Conservation (phyloP, 768 basidiomycete genomes). For the Plicaturopsis crispa region DNA sequence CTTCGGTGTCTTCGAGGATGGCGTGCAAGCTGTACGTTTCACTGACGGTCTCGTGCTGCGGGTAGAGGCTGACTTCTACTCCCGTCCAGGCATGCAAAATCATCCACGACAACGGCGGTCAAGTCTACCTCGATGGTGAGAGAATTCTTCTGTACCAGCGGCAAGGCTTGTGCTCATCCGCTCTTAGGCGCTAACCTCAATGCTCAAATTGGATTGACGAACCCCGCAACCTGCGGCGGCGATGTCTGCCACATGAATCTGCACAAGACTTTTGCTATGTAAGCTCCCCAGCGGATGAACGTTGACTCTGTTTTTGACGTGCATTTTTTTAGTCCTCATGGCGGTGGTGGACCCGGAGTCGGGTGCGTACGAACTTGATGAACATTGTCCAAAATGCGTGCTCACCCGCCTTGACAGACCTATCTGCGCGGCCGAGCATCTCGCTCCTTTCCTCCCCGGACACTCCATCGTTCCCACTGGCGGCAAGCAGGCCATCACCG, state of each 20-base stretch:
- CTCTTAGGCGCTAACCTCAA: conserved; percentile 81
- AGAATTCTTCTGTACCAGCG: not conserved
- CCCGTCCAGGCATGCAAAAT: conserved; percentile 72
- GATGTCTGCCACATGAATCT: conserved; percentile 98
- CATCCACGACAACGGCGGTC: conserved; percentile 91
- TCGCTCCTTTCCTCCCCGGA: conserved; percentile 89
- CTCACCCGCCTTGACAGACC: conserved; percentile 42
- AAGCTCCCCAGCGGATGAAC: conserved; percentile 22
- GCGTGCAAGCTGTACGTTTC: conserved; percentile 59
- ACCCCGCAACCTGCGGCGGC: conserved; percentile 90
- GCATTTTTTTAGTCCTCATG: conserved; percentile 72
- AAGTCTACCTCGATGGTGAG: conserved; percentile 91
- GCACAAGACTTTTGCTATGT: conserved; percentile 98
- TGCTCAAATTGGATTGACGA: conserved; percentile 88
- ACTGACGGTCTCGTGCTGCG: not conserved
- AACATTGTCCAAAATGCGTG: too few relatives aligned
- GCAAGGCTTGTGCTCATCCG: not conserved
- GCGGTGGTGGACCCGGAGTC: conserved; percentile 95
- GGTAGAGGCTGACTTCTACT: conserved; percentile 1
- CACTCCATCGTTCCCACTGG: conserved; percentile 71
- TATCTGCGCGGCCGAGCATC: conserved; percentile 90
- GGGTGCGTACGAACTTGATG: conserved; percentile 43
- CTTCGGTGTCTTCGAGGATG: conserved; percentile 95
- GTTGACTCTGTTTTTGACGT: not conserved
- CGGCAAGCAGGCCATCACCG: conserved; percentile 68